Base-by-base conservation (phyloP, 1,139 yeast genomes). In the Zygosaccharomyces pseudobailii region DNA sequence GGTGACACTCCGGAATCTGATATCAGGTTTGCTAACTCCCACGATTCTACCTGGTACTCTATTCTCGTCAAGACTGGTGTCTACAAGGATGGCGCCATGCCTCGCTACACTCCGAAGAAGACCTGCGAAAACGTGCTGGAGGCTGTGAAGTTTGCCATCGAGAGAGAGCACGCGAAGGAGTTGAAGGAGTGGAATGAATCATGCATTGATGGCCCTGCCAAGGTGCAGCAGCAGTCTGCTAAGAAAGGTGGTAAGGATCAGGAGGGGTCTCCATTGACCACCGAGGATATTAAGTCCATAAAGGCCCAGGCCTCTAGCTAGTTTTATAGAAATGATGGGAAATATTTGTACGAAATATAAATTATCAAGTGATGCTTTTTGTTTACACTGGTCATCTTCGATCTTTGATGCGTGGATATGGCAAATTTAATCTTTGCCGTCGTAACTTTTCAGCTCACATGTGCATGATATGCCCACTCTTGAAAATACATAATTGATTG, bases 1-100 rank as follows among this genome's bases (percentile, higher is more conserved):
- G 95, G 95, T 56, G 95, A 87, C 65, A 87, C 95, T n/a, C 95
- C 95, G 13, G 95, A 86, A 67, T 83, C 90, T 4, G 95, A 87
- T 67, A 86, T 87, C 55, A 74, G 94, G 63, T 87, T 87, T 69
- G 95, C 95, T 46, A 87, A 87, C 69, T 80, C 89, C 21, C 92
- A 85, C 66, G 95, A 87, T 63, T 78, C 77, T 51, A 80, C 87
- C 36, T 87, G 95, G 95, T 81, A 76, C 66, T 85, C 94, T 20
- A 86, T 86, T 51, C 74, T 87, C 63, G 95, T 87, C 36, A 83
- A 86, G 67, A 87, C 95, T 31, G 95, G 95, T 62, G 95, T 87
- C 47, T 86, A 85, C 67, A 83, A 84, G 68, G 88, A 76, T 35
- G 90, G 92, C 22, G 82, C 92, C 7, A 78, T 68, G 24, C 94